Percentiles rank a stretch among this genome's conserved stretches.
Conservation (phyloP, 768 basidiomycete species). For the Boletellus ananiceps region DNA sequence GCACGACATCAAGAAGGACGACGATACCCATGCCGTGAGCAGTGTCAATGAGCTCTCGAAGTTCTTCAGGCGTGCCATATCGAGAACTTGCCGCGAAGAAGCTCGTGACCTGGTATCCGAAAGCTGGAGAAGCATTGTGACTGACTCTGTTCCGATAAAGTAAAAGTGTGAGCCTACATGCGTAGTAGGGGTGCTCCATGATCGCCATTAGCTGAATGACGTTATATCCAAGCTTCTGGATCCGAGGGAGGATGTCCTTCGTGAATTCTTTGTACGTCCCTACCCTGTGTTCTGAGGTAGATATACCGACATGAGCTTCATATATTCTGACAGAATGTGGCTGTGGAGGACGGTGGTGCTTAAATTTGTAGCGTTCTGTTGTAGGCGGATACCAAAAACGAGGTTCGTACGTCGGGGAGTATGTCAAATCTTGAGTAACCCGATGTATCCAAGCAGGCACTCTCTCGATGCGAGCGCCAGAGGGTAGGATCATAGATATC, state of each 20-base stretch:
- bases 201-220: slow-evolving; percentile 97
- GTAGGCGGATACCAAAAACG: slow-evolving; percentile 97
- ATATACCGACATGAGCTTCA: slow-evolving; percentile 98
- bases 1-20: slow-evolving; percentile 93
- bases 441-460: slow-evolving; percentile 92
- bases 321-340: slow-evolving; percentile 77
- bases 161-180: slow-evolving; percentile 53
- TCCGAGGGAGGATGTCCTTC: slow-evolving; percentile 74
- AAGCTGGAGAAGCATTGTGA: slow-evolving; percentile 49
- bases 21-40: slow-evolving; percentile 92
- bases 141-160: not conserved
- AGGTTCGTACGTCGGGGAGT: slow-evolving; percentile 92
- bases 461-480: slow-evolving; percentile 80
- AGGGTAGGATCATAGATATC: slow-evolving; percentile 89
- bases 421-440: slow-evolving; percentile 87
- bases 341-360: slow-evolving; percentile 65
- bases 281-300: slow-evolving; percentile 79
- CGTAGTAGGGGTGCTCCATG: slow-evolving; percentile 98
- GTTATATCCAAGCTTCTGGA: slow-evolving; percentile 91
- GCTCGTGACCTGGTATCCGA: slow-evolving; percentile 96
- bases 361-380: slow-evolving; percentile 72
- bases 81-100: slow-evolving; percentile 97
- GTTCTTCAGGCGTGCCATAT: slow-evolving; percentile 93
- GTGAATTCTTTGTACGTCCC: slow-evolving; percentile 98
- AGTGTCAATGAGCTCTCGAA: slow-evolving; percentile 92